Conservation (phyloP, 192 early-diverging fungal species). For the Helicostylum pulchrum region DNA sequence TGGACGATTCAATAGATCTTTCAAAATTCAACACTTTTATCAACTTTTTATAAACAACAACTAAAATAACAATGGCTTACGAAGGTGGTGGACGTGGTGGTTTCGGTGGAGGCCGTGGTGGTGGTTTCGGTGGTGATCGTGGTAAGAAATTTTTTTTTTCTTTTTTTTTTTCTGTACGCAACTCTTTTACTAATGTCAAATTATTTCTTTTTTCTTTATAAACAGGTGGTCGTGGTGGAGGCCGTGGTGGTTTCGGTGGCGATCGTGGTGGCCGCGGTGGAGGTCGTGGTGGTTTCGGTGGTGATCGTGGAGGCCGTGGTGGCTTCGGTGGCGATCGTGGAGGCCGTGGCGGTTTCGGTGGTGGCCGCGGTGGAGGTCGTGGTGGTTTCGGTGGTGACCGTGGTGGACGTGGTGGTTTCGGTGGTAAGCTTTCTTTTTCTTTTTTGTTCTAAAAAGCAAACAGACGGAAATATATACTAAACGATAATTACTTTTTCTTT, state of each 20-base stretch:
- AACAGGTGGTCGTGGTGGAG: slow-evolving; percentile 24
- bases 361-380: neutral
- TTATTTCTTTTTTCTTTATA: slow-evolving; percentile 3
- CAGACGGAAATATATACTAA: neutral
- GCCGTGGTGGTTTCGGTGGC: slow-evolving; percentile 50
- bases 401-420: slow-evolving; percentile 21
- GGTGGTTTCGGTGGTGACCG: slow-evolving; percentile 1
- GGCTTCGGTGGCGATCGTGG: slow-evolving; percentile 44
- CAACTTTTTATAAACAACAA: neutral
- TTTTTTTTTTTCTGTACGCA: too few species aligned
- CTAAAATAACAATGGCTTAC: slow-evolving; percentile 25
- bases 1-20: neutral
- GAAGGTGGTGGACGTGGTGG: slow-evolving; percentile 27
- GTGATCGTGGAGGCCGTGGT: too few species aligned
- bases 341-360: slow-evolving; percentile 28
- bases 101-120: slow-evolving; percentile 41
- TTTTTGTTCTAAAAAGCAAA: too few species aligned
- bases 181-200: too few species aligned
- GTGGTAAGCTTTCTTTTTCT: neutral
- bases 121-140: slow-evolving; percentile 17
- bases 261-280: slow-evolving; percentile 55
- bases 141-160: neutral
- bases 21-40: neutral
- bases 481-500: neutral
- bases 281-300: slow-evolving; percentile 38